Percentiles rank a stretch among this genome's conserved stretches.
phyloP scores from a whole-genome alignment of 2,329 filamentous ascomycete species.

The Neonectria faginata region DNA sequence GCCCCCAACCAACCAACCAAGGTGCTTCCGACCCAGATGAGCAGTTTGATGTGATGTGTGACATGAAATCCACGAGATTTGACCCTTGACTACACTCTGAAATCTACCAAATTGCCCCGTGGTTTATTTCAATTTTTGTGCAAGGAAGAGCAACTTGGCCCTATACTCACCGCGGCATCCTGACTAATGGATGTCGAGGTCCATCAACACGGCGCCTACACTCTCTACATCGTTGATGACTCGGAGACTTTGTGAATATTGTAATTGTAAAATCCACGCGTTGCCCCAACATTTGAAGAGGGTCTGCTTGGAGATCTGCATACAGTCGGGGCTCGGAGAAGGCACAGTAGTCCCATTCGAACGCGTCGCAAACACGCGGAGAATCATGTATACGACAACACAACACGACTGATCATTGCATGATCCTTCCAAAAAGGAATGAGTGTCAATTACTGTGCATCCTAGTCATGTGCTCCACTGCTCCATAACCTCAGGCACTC shows the following conservation, averaged over 20 bases:
- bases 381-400: no score
- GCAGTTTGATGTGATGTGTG: not conserved
- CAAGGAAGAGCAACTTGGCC: conserved; percentile 75
- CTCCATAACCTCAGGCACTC: not conserved
- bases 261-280: not conserved
- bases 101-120: conserved; percentile 73
- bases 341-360: no score
- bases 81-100: conserved; percentile 86
- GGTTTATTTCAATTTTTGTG: conserved; percentile 87
- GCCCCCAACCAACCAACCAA: conserved; percentile 26
- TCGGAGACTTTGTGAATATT: no score
- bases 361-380: not conserved
- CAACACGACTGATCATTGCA: not conserved
- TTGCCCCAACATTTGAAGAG: not conserved
- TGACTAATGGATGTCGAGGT: conserved; percentile 72
- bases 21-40: conserved; percentile 7
- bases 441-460: not conserved
- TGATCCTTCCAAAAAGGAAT: not conserved
- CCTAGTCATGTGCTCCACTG: no score
- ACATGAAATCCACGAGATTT: not conserved
- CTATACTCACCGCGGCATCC: conserved; percentile 78
- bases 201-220: conserved; percentile 77
- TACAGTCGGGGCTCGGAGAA: not conserved
- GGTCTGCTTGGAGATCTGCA: not conserved
- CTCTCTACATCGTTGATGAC: not conserved